Evolutionary conservation across 2,329 filamentous ascomycete genomes (phyloP), one percentile per base, ranked within the genome.

Genomic region (Fusarium nisikadoi): DNA sequence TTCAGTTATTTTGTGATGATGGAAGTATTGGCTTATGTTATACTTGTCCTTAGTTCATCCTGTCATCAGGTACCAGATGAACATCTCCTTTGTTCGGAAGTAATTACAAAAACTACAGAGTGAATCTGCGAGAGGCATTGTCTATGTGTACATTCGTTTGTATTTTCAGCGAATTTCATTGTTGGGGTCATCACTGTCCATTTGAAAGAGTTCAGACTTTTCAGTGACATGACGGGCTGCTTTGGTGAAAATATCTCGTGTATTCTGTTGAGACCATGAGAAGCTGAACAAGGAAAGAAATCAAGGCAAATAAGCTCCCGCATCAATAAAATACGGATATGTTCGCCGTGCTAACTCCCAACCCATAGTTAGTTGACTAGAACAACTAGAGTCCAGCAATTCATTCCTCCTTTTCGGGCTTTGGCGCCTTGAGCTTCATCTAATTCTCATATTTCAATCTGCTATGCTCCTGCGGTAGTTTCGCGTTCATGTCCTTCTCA

Each of bases 11-110:
- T n/a, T 59, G 20, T 39, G 23, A 27, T 14, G 12, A 35, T 31
- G 13, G n/a, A n/a, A 42, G 19, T 35, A 33, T 17, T 39, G 19
- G 8, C 5, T 33, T 25, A n/a, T 25, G 20, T 63, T 64, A 63
- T 64, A 63, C 17, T 17, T 36, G 16, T 42, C 10, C 20, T 1
- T 23, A 4, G 16, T 43, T 17, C 29, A 16, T 36, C n/a, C 20
- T 27, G 11, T 16, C 16, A 16, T 27, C 31, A 39, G 16, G 20
- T 33, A 8, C 19, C 20, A 9, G n/a, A 42, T 27, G 29, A 41
- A 61, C 46, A 53, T 47, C 6, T 25, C 20, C 46, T 67, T 61
- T 67, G 62, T 67, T 67, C 46, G 14, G 49, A 19, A 14, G 35
- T 12, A 23, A 25, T 23, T 11, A 29, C 27, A 17, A 17, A 27